Conservation (phyloP, 2,329 filamentous ascomycete species). For the Talaromyces rugulosus region DNA sequence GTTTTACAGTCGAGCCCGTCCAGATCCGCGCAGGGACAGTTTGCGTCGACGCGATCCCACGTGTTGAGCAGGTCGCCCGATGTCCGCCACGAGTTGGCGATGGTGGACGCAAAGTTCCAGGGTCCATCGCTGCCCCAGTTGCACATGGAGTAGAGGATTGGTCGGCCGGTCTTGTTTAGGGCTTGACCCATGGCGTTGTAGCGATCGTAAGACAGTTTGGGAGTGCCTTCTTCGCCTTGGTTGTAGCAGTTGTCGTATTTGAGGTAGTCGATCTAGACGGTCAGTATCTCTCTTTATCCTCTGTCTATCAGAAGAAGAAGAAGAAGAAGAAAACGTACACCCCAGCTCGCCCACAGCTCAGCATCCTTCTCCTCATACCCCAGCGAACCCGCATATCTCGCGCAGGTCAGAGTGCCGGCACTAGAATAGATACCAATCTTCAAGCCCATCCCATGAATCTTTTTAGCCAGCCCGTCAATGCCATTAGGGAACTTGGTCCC, state of each 20-base stretch:
- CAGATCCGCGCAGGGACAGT: slow-evolving; percentile 39
- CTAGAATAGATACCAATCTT: slow-evolving; percentile 52
- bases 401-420: slow-evolving; percentile 30
- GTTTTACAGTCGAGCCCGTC: slow-evolving; percentile 39
- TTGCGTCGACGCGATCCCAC: slow-evolving; percentile 41
- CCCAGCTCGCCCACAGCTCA: slow-evolving; percentile 49
- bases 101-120: slow-evolving; percentile 45
- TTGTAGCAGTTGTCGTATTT: slow-evolving; percentile 59
- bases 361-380: slow-evolving; percentile 53
- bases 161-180: slow-evolving; percentile 43
- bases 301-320: background rate
- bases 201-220: slow-evolving; percentile 42
- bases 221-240: slow-evolving; percentile 47
- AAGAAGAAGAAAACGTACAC: slow-evolving; percentile 31
- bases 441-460: slow-evolving; percentile 46
- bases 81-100: slow-evolving; percentile 46
- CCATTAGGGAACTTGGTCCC: slow-evolving; percentile 45
- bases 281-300: background rate
- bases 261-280: slow-evolving; percentile 37
- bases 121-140: slow-evolving; percentile 52
- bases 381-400: slow-evolving; percentile 40
- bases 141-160: slow-evolving; percentile 46
- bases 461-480: slow-evolving; percentile 45
- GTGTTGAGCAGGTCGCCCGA: slow-evolving; percentile 46
- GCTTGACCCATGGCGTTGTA: slow-evolving; percentile 49